Evolutionary conservation across 169 alveolate genomes (phyloP), one percentile per base, ranked within the genome.

Genomic region (Pseudocohnilembus persalinus): DNA sequence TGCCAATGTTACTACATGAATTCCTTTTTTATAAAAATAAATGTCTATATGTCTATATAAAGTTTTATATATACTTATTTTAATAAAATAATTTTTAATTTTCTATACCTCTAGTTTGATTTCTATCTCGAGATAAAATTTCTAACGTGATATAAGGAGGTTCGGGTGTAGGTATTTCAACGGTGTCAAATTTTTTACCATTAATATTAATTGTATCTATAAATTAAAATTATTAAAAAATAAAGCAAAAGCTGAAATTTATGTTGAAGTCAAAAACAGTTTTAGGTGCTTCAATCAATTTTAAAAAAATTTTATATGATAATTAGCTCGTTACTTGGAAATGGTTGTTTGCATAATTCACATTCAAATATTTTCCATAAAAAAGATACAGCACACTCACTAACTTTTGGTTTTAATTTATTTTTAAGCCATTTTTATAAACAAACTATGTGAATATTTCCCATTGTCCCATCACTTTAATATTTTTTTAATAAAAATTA

Each of bases 371-470:
- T 35, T 77, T 91, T 91, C 89, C 89, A 91, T 29, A 83, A 78
- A 81, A 83, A 88, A 0, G 91, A 82, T 16, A 86, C 82, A 27
- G 90, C 79, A 34, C 73, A 80, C 35, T 80, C 31, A 27, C 87
- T 86, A 16, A 74, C 31, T 75, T 86, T 86, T 0, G 90, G 87
- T 31, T 80, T 65, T 31, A 86, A 80, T 80, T 82, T 84, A 72
- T 76, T 83, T n/a, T 81, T 88, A 11, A 95, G 77, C 96, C 97
- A 95, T 74, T 88, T 82, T 75, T 93, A 81, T 76, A 95, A 89
- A 85, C 97, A 95, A 4, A 81, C 79, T 35, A 93, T 85, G 77
- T 95, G 97, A 29, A 92, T 92, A 81, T 77, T 91, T 76, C 89
- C 88, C 93, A 92, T 90, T 25, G 96, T 89, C 0, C 97, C 97